Evolutionary conservation across 768 basidiomycete genomes (phyloP), one percentile per base, ranked within the genome.

Genomic region (Podaxis sp.): DNA sequence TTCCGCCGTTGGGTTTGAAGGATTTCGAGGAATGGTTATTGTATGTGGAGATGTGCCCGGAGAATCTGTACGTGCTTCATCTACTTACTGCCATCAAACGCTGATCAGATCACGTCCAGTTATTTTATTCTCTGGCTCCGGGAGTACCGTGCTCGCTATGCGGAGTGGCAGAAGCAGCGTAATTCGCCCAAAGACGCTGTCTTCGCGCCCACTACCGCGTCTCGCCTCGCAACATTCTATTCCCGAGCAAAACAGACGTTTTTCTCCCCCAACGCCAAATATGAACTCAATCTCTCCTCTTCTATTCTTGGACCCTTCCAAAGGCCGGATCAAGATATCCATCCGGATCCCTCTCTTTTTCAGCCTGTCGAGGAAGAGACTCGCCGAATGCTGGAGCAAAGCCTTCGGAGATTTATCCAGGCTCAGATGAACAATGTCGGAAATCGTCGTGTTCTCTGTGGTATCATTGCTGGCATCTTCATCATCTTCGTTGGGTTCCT

Each of bases 61-160:
- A 93, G 72, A 93, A 92, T 69, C 80, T 93, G 82, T 88, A 66
- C 73, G 84, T 75, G 17, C 26, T 17, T 61, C 24, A 20, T 33
- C 17, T 48, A 46, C 50, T 67, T 56, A 30, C 48, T 24, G 53
- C 46, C 15, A 51, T 48, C 40, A 30, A 63, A 64, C n/a, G 68
- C 65, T 63, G 51, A 64, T 15, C 63, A 15, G 28, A 64, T 46
- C 46, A 3, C 40, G 7, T 40, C 5, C 68, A 88, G 88, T 20
- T 93, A 93, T 69, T 93, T 93, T 70, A 82, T 84, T n/a, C 84
- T 93, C 55, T 93, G 90, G 90, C 78, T 92, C 33, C 84, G 84
- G 64, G 91, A 92, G 66, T 93, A 93, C 67, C 86, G 83, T 11
- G 66, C 72, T 28, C 77, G 79, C 62, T 77, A 82, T 65, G 70